phyloP scores from a whole-genome alignment of 306 rosid species.

The Oemleria cerasiformis region DNA sequence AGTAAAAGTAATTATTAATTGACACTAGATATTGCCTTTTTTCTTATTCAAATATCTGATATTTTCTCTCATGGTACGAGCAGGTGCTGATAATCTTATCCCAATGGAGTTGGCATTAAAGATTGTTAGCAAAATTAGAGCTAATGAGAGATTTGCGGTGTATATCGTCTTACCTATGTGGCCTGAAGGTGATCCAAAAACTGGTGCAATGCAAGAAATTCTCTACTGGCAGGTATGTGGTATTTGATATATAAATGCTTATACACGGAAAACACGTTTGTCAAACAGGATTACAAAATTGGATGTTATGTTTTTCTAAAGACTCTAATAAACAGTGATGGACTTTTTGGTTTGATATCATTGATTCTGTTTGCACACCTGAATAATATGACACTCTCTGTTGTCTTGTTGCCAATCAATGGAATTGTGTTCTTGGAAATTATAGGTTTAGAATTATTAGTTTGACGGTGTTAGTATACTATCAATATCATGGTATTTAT shows the following conservation, averaged over 20 bases:
- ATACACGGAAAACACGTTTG: not conserved
- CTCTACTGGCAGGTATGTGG: constrained; percentile 91
- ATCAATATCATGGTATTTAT: not conserved
- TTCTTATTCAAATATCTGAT: constrained; percentile 10
- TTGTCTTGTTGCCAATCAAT: constrained; percentile 1
- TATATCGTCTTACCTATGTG: constrained; percentile 84
- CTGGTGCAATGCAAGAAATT: constrained; percentile 84
- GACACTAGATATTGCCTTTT: constrained; percentile 8
- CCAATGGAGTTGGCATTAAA: constrained; percentile 96
- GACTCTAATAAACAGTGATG: not conserved
- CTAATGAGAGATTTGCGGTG: constrained; percentile 86
- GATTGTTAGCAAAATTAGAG: constrained; percentile 78
- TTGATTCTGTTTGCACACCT: not conserved
- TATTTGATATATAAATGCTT: constrained; percentile 18
- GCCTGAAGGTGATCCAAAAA: constrained; percentile 96
- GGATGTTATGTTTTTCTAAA: not conserved
- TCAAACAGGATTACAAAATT: not conserved
- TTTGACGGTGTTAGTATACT: not conserved
- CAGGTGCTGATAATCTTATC: constrained; percentile 96
- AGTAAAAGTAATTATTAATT: constrained; percentile 4
- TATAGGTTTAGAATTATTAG: not conserved
- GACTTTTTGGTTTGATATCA: not conserved
- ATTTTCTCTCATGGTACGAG: constrained; percentile 21
- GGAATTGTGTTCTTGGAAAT: constrained; percentile 3
- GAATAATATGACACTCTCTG: not conserved